phyloP scores from a whole-genome alignment of 2,329 filamentous ascomycete genomes.

The Botryotinia narcissicola region DNA sequence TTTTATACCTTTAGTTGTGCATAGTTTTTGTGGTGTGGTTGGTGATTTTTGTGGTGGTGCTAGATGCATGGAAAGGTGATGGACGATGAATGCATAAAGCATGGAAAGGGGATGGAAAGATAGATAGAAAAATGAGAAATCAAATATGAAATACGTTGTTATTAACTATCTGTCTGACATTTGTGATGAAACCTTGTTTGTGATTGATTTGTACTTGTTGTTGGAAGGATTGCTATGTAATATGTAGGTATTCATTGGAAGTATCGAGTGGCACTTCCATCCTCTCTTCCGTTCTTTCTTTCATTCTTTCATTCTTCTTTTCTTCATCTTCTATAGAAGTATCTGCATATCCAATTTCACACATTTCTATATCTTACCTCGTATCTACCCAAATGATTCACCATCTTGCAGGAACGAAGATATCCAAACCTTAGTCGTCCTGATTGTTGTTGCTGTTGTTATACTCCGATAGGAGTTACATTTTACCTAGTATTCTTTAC shows the following conservation, averaged over 20 bases:
- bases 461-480: not conserved
- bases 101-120: not conserved
- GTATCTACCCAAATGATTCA: not conserved
- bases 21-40: not conserved
- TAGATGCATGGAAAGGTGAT: not conserved
- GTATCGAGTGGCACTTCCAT: not conserved
- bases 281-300: too few species aligned
- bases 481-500: too few species aligned
- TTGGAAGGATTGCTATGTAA: not conserved
- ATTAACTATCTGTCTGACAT: not conserved
- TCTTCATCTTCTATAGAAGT: not conserved
- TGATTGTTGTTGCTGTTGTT: not conserved
- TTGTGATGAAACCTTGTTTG: not conserved
- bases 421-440: not conserved
- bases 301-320: too few species aligned
- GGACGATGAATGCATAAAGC: not conserved
- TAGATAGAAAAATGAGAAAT: not conserved
- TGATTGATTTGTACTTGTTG: not conserved
- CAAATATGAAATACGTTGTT: not conserved
- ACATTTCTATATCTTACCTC: not conserved
- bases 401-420: not conserved
- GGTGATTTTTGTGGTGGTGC: not conserved
- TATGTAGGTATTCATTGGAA: not conserved
- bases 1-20: conserved; percentile 3
- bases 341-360: not conserved